phyloP scores from a whole-genome alignment of 106 monocot genomes.

The Gastrodia elata region DNA sequence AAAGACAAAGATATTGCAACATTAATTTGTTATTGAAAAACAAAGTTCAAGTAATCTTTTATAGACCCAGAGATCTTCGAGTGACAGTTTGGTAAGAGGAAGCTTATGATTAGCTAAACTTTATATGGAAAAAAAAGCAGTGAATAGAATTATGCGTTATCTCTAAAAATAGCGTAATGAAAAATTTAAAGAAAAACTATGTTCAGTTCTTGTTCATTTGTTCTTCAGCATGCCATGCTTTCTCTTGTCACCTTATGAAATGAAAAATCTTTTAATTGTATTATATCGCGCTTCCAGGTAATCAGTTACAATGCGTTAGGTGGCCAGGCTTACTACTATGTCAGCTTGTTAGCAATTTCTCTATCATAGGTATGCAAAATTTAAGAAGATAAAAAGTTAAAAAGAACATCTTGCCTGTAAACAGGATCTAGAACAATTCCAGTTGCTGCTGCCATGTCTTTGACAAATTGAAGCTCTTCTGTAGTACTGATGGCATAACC shows the following conservation, averaged over 20 bases:
- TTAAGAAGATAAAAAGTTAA: neutral
- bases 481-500: conserved; percentile 94
- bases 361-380: neutral
- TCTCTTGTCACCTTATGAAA: neutral
- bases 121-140: no score
- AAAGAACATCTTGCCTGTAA: conserved; percentile 52
- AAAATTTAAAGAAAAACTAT: neutral
- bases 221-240: neutral
- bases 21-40: no score
- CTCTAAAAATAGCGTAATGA: no score
- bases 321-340: no score
- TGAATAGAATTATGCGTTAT: no score
- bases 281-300: no score
- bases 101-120: no score
- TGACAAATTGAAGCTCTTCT: conserved; percentile 86
- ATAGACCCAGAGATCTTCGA: no score
- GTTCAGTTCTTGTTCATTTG: neutral
- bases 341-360: neutral
- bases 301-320: no score
- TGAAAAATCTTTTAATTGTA: neutral
- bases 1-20: no score
- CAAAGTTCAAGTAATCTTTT: no score
- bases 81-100: no score
- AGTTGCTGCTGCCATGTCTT: conserved; percentile 67
- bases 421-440: conserved; percentile 97